Evolutionary conservation across 768 basidiomycete genomes (phyloP).

Genomic region (Termitomyces sp.): DNA sequence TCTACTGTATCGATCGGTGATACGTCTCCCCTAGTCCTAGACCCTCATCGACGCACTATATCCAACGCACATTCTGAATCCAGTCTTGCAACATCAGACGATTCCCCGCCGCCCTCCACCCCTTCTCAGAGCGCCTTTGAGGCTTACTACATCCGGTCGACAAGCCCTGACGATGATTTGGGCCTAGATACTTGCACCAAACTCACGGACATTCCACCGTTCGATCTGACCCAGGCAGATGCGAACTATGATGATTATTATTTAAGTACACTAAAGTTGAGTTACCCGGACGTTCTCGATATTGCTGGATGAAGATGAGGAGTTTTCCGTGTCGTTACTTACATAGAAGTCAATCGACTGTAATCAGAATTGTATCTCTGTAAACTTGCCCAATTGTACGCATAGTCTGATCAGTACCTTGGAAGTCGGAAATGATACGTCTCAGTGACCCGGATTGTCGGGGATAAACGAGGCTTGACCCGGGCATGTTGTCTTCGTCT

Average conservation of each 20-base stretch:
- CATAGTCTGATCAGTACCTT: no score
- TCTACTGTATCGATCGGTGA: neutral
- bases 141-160: constrained; percentile 12
- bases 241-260: constrained; percentile 16
- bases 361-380: no score
- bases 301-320: neutral
- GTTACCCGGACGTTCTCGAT: constrained; percentile 15
- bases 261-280: constrained; percentile 13
- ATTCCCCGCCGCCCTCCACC: constrained; percentile 14
- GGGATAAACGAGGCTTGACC: no score
- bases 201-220: constrained; percentile 9
- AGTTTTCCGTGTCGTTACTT: no score
- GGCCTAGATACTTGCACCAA: constrained; percentile 5
- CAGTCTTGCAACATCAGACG: constrained; percentile 11
- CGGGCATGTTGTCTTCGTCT: neutral
- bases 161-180: constrained; percentile 6
- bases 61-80: constrained; percentile 3
- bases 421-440: no score
- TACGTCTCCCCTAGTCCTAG: neutral
- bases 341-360: no score
- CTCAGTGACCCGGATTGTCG: no score
- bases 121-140: neutral
- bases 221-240: constrained; percentile 7
- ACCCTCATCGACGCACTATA: neutral
- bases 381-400: no score